Evolutionary conservation across 2,329 filamentous ascomycete genomes (phyloP), one percentile per base, ranked within the genome.

Genomic region (Scleromitrula shiraiana): DNA sequence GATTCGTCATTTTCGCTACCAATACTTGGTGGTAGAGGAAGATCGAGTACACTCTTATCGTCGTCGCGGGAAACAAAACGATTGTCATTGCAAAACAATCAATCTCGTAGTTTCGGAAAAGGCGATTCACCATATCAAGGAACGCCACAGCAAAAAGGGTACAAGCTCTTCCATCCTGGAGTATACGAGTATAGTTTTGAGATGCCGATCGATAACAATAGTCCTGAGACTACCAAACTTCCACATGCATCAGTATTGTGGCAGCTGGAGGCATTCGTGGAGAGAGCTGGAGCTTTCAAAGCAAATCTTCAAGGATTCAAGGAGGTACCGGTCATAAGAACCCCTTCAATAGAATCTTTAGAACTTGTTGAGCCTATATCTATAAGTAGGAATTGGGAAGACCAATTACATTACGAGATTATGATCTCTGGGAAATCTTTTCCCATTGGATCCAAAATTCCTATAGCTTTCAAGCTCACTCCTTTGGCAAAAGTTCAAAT

Each of bases 381-480:
- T 7, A 87, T 88, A 56, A 85, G 81, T 50, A 72, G 83, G 35
- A 85, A 80, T 49, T 88, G 83, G 83, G 83, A 87, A 59, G 82
- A 87, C 55, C 83, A 87, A 60, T 67, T 87, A 23, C 82, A 85
- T 58, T 88, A 88, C 60, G 83, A 88, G 57, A 87, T 87, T 56
- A 81, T 88, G 55, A 86, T 87, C 24, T 86, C 82, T 4, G 83
- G 83, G 26, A 87, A 87, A 71, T 85, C 83, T 0, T 88, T 88
- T 56, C 82, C 83, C 0, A 65, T 87, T 5, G 83, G 83, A 8
- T 75, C 80, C 2, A 80, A 82, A 55, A 80, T 88, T 6, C 83
- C 83, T 0, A 85, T 88, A 50, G 82, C 83, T 2, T 87, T 88
- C 70, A 87, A 86, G 61, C 69, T 88, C 43, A 87, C 82, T 1